Evolutionary conservation across 2,329 filamentous ascomycete species (phyloP), one percentile per base, ranked within the genome.

Genomic region (Leptoxyphium fumago): DNA sequence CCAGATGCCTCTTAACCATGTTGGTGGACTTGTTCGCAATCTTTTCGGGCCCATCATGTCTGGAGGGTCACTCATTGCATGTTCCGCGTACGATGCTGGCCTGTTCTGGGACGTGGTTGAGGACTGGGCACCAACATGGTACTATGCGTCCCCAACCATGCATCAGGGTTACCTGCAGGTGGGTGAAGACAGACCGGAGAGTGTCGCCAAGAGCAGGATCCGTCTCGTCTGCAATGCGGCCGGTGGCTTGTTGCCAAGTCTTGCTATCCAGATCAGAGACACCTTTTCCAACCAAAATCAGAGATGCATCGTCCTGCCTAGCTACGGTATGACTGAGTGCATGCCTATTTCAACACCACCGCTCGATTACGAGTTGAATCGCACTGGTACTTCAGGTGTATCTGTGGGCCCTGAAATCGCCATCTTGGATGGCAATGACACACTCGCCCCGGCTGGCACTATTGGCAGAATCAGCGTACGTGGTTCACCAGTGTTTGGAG

Each of bases 281-380:
- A 71, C 66, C 0, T 77, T 76, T 55, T 58, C 64, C 10, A 50
- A 43, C 8, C 32, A 29, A 9, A 43, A 40, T 1, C 29, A 38
- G 15, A 40, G 47, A 10, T 73, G 70, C 45, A 64, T 63, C 2
- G 67, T 77, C 2, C 61, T 77, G 14, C 73, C 73, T 2, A 74
- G 71, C 48, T 76, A 77, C 50, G 73, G 72, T 14, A 75, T 77
- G 73, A 77, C 73, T 1, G 73, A 75, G 59, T 75, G 72, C 50
- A 75, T 75, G 70, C 73, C 72, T 0, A 75, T 75, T 40, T 72
- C 70, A 2, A 73, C 71, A 2, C 73, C 73, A 2, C 72, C 71
- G 0, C 57, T 73, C n/a, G 54, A 67, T 48, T 75, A 75, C 50
- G 57, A 59, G 26, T 62, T 75, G 4, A 70, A 74, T 43, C 67